A percentile compares a stretch with the other conserved stretches of the same genome.
Conservation (phyloP, 2,329 filamentous ascomycete species). For the Graphium sp. region DNA sequence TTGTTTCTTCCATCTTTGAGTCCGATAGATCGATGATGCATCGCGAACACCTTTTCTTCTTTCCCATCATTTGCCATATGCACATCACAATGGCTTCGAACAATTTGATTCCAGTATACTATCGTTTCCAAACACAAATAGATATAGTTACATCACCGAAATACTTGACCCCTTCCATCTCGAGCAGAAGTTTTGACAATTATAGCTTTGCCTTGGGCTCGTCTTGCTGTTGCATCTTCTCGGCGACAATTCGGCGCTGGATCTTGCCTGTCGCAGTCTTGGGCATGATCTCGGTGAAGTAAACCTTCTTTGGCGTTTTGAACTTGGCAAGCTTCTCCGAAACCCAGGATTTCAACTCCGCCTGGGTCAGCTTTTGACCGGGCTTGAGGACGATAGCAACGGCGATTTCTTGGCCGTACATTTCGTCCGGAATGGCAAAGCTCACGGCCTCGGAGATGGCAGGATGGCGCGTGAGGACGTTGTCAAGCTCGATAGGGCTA, state of each 20-base stretch:
- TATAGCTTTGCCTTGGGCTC: slow-evolving; percentile 35
- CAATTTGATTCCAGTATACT: too few species aligned
- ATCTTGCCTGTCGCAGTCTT: slow-evolving; percentile 91
- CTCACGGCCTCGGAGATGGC: slow-evolving; percentile 64
- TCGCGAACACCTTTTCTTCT: too few species aligned
- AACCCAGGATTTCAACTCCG: slow-evolving; percentile 53
- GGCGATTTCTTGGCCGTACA: slow-evolving; percentile 70
- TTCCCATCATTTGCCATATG: too few species aligned
- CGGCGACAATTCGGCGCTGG: slow-evolving; percentile 71
- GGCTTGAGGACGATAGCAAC: slow-evolving; percentile 61
- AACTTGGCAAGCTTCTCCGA: slow-evolving; percentile 59
- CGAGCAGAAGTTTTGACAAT: too few species aligned
- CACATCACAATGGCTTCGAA: too few species aligned
- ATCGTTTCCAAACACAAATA: too few species aligned
- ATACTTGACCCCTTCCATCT: too few species aligned
- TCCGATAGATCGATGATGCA: too few species aligned
- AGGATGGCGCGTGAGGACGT: slow-evolving; percentile 58
- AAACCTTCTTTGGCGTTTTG: slow-evolving; percentile 75
- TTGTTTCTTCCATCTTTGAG: too few species aligned
- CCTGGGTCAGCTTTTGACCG: slow-evolving; percentile 34
- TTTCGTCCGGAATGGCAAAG: slow-evolving; percentile 67
- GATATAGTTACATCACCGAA: not conserved
- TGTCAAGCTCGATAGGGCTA: slow-evolving; percentile 75
- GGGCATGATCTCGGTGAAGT: slow-evolving; percentile 70
- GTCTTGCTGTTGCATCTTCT: slow-evolving; percentile 63